Conservation (phyloP, 1,139 yeast genomes). For the Suhomyces bolitotheri region DNA sequence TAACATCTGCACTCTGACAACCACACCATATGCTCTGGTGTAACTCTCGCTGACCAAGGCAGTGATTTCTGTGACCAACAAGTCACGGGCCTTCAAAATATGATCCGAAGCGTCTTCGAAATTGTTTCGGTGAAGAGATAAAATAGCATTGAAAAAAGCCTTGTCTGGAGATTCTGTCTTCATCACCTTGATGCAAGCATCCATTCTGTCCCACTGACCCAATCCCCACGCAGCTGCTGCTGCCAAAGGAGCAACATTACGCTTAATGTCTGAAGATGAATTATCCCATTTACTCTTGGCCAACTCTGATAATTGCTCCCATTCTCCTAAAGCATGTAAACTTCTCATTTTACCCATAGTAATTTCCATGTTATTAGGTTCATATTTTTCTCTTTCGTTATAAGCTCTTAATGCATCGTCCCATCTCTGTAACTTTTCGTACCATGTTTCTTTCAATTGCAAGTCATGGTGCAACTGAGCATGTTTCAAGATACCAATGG, state of each 20-base stretch:
- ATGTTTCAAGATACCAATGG: conserved; percentile 92
- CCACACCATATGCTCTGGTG: conserved; percentile 94
- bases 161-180: conserved; percentile 90
- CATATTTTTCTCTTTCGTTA: conserved; percentile 63
- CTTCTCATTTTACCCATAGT: conserved; percentile 98
- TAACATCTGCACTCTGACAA: conserved; percentile 94
- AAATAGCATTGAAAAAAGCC: conserved; percentile 89
- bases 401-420: conserved; percentile 95
- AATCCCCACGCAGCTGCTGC: conserved; percentile 99
- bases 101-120: conserved; percentile 80
- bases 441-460: conserved; percentile 96
- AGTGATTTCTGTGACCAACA: conserved; percentile 88
- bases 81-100: conserved; percentile 80
- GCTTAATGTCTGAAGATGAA: conserved; percentile 68
- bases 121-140: conserved; percentile 81
- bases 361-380: conserved; percentile 67
- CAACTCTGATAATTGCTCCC: conserved; percentile 88
- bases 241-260: conserved; percentile 95
- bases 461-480: conserved; percentile 93
- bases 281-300: conserved; percentile 85
- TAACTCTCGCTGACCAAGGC: conserved; percentile 95
- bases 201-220: conserved; percentile 97
- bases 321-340: conserved; percentile 94
- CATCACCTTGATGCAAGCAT: conserved; percentile 85
- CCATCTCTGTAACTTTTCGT: conserved; percentile 95